Base-by-base conservation (phyloP, 768 basidiomycete species). In the Paxillus involutus region DNA sequence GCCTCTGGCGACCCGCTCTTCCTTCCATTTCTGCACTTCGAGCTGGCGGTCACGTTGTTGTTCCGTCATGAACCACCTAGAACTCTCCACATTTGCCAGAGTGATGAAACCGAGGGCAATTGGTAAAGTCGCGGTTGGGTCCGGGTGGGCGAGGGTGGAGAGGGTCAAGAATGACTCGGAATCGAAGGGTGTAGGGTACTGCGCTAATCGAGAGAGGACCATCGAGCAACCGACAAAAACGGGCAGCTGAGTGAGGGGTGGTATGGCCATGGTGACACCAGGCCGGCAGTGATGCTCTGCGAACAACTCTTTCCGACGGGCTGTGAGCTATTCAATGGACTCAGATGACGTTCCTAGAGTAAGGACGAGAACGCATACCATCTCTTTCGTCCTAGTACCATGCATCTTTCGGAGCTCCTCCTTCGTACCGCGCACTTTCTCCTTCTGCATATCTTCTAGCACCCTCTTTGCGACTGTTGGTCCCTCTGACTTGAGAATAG, bases 61-160 rank as follows among this genome's bases (percentile, higher is more conserved):
- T 4, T 83, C 76, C 32, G 77, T 81, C 72, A 85, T 75, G 55
- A 91, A 80, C 89, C 88, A 91, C 39, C 80, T 80, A 35, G 84
- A 80, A 8, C 86, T 84, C 63, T 93, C 91, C 11, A 90, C 86
- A 58, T 91, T 91, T 2, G 86, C 86, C 75, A 92, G 76, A 10
- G 88, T 89, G 39, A 90, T 66, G 44, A 91, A 67, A 7, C 91
- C 91, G 19, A 91, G 75, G 3, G 80, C 71, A 47, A 92, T 83
- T 3, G 91, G 91, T 1, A 92, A 67, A 12, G 80, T 71, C 62
- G 80, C 79, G 0, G 89, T 89, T 29, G 86, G 79, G 65, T 93
- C 91, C 10, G 86, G 75, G 64, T 87, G 85, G 11, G 83, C 74
- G 46, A 92, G 73, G 4, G 86, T 84, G 6, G 87, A 80, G 36